Evolutionary conservation across 2,329 filamentous ascomycete genomes (phyloP).

Genomic region (Trichoderma endophyticum): DNA sequence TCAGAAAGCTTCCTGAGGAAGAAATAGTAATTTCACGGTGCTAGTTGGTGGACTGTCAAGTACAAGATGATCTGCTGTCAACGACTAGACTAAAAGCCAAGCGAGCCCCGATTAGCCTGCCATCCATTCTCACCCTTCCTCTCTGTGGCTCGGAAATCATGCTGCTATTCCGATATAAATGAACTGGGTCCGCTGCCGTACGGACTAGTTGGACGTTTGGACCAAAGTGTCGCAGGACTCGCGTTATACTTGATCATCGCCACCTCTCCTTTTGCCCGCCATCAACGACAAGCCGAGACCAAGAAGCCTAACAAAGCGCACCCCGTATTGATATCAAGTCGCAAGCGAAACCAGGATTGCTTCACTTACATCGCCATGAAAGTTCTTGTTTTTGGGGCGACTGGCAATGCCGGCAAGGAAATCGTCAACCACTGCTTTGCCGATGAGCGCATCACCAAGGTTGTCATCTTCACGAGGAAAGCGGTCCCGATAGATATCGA

Average conservation of each 20-base stretch:
- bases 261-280: background rate
- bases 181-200: background rate
- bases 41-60: background rate
- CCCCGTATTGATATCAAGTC: background rate
- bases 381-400: conserved; percentile 56
- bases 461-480: conserved; percentile 50
- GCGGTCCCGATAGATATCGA: conserved; percentile 42
- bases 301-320: background rate
- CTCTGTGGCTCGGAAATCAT: background rate
- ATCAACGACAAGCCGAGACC: background rate
- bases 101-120: background rate
- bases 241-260: background rate
- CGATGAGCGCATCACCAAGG: conserved; percentile 47
- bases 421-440: conserved; percentile 50
- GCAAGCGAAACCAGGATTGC: background rate
- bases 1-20: conserved; percentile 10
- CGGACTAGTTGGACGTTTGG: conserved; percentile 7
- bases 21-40: conserved; percentile 13
- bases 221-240: background rate
- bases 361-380: conserved; percentile 44
- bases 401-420: conserved; percentile 55
- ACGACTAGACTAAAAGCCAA: background rate
- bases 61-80: conserved; percentile 13
- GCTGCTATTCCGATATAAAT: background rate
- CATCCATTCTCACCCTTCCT: background rate